Conservation (phyloP, 306 rosid genomes). For the Vachellia pachyceras region DNA sequence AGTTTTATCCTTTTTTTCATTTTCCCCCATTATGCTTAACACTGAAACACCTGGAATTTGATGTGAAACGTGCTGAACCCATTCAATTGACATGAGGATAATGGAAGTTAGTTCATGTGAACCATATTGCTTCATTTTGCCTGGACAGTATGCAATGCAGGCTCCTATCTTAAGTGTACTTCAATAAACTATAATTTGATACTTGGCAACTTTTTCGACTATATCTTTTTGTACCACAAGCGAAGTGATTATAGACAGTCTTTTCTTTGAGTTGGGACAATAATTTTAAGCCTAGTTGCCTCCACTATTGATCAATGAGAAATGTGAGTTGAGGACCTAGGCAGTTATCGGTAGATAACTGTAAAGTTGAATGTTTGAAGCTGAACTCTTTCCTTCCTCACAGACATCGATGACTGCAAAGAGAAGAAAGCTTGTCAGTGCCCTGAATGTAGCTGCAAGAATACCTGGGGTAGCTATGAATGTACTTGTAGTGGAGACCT, state of each 20-base stretch:
- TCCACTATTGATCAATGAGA: background rate
- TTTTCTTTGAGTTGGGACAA: slow-evolving; percentile 26
- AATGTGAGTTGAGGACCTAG: background rate
- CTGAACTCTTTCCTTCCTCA: slow-evolving; percentile 20
- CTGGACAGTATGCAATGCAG: slow-evolving; percentile 5
- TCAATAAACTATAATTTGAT: slow-evolving; percentile 2
- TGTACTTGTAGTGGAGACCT: slow-evolving; percentile 83
- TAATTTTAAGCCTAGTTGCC: slow-evolving; percentile 16
- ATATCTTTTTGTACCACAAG: background rate
- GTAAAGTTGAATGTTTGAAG: slow-evolving; percentile 6
- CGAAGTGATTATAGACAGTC: slow-evolving; percentile 9
- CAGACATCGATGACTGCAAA: slow-evolving; percentile 88
- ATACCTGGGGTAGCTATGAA: slow-evolving; percentile 92
- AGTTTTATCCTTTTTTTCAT: background rate
- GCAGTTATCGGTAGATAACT: slow-evolving; percentile 3
- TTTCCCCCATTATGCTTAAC: background rate
- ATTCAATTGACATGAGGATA: background rate
- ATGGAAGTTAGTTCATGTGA: background rate
- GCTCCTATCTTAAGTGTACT: slow-evolving; percentile 3
- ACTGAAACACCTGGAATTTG: slow-evolving; percentile 13
- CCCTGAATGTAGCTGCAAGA: slow-evolving; percentile 82
- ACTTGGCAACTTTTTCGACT: background rate
- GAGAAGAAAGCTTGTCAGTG: slow-evolving; percentile 91
- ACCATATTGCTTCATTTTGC: background rate
- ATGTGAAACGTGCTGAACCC: background rate